Conservation (phyloP, 176 grass and related monocot species). For the Typha latifolia region DNA sequence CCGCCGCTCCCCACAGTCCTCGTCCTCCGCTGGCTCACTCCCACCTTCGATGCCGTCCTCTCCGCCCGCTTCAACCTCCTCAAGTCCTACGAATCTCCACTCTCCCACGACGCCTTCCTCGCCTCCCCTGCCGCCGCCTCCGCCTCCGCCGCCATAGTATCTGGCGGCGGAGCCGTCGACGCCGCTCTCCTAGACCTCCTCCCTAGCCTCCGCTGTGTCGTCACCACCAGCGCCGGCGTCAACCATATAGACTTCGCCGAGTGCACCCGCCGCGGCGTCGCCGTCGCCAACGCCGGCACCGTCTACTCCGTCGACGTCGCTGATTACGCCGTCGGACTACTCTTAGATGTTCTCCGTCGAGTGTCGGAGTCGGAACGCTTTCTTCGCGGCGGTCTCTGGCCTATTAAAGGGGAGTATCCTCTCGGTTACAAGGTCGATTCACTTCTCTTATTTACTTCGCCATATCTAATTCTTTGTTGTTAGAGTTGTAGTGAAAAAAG, state of each 20-base stretch:
- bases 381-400: conserved; percentile 23
- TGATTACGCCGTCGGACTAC: conserved; percentile 24
- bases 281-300: conserved; percentile 15
- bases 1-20: conserved; percentile 7
- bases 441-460: background rate
- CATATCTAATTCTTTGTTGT: too few species aligned
- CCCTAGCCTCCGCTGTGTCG: conserved; percentile 5
- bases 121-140: conserved; percentile 11
- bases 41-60: conserved; percentile 6
- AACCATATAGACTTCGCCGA: conserved; percentile 24
- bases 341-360: conserved; percentile 13
- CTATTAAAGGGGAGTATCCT: conserved; percentile 2
- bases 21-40: conserved; percentile 6
- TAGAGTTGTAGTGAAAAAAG: too few species aligned
- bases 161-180: conserved; percentile 4
- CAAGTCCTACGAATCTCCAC: conserved; percentile 5
- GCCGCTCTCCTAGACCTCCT: conserved; percentile 15
- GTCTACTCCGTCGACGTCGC: conserved; percentile 21
- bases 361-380: conserved; percentile 11
- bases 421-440: conserved; percentile 12
- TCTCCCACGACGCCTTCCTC: conserved; percentile 24
- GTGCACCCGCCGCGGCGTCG: conserved; percentile 20
- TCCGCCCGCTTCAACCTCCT: conserved; percentile 19
- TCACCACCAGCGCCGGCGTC: conserved; percentile 23
- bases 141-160: conserved; percentile 15